Percentiles rank a stretch among this genome's conserved stretches.
Conservation (phyloP, 306 rosid genomes). For the Trifolium subterraneum region DNA sequence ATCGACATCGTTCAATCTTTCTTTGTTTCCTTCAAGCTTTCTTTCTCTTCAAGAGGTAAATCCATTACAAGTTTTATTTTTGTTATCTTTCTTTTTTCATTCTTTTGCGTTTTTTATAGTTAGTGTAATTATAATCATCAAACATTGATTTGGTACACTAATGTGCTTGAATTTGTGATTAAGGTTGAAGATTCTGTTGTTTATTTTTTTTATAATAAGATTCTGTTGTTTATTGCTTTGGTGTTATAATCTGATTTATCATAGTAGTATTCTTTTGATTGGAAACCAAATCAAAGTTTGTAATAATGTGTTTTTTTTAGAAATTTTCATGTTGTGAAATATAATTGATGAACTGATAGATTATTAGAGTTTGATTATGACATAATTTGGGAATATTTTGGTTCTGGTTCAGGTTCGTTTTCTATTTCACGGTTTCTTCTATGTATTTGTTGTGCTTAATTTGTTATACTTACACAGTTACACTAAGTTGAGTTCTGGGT, state of each 20-base stretch:
- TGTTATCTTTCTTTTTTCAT: not conserved
- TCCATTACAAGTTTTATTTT: not conserved
- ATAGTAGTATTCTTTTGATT: not conserved
- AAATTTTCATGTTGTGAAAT: not conserved
- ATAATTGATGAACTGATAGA: not conserved
- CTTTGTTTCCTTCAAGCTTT: too few relatives aligned
- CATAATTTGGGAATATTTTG: not conserved
- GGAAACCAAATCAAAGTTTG: not conserved
- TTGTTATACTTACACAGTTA: too few relatives aligned
- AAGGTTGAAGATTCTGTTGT: not conserved
- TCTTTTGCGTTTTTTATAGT: not conserved
- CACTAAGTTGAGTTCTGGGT: too few relatives aligned
- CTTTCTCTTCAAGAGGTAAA: not conserved
- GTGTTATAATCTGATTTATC: not conserved
- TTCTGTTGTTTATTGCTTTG: too few relatives aligned
- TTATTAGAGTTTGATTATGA: not conserved
- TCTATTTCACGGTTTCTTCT: too few relatives aligned
- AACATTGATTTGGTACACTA: not conserved
- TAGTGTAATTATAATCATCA: too few relatives aligned
- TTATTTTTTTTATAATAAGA: too few relatives aligned
- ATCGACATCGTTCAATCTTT: not conserved
- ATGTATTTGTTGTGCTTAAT: too few relatives aligned
- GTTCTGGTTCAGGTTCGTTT: too few relatives aligned
- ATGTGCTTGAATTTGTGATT: not conserved
- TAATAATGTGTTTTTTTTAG: not conserved